Percentiles rank a stretch among this genome's conserved stretches.
Conservation (phyloP, 345 rosid genomes). For the Citrus hindsii region DNA sequence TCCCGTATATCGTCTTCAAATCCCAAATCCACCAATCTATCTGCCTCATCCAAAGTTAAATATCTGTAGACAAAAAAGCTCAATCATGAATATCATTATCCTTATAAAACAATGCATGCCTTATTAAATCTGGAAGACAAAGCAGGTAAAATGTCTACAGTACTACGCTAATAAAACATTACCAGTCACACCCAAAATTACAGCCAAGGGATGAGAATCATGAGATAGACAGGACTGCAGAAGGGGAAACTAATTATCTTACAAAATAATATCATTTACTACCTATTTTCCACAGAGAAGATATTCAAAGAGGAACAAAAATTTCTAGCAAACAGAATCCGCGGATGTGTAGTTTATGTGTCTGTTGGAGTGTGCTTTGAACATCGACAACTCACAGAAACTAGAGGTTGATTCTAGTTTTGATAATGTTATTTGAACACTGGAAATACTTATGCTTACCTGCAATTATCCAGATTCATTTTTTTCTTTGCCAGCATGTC, state of each 20-base stretch:
- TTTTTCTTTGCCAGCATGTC: constrained; percentile 95
- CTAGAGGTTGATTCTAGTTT: background rate
- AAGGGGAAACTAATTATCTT: background rate
- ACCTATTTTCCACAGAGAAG: background rate
- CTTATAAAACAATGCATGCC: background rate
- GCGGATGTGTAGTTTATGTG: background rate
- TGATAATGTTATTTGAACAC: background rate
- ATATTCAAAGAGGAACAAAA: background rate
- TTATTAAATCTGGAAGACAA: background rate
- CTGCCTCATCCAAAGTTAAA: constrained; percentile 92
- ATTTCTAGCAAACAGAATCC: background rate
- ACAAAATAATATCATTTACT: background rate
- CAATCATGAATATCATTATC: constrained; percentile 8
- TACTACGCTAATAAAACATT: background rate
- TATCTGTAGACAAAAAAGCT: constrained; percentile 50
- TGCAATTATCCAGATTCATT: constrained; percentile 88
- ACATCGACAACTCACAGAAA: background rate
- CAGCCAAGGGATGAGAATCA: background rate
- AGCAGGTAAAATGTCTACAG: background rate
- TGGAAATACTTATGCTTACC: constrained; percentile 32
- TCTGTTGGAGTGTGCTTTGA: too few species aligned
- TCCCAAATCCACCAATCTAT: constrained; percentile 91
- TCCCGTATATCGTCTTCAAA: constrained; percentile 97
- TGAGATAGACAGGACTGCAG: background rate
- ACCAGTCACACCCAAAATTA: background rate